A percentile compares a stretch with the other conserved stretches of the same genome.
These are phyloP conservation scores for Ascochyta fabae DNA, from an alignment of 2,329 filamentous ascomycete genomes.

Conservation along the genomic window DNA sequence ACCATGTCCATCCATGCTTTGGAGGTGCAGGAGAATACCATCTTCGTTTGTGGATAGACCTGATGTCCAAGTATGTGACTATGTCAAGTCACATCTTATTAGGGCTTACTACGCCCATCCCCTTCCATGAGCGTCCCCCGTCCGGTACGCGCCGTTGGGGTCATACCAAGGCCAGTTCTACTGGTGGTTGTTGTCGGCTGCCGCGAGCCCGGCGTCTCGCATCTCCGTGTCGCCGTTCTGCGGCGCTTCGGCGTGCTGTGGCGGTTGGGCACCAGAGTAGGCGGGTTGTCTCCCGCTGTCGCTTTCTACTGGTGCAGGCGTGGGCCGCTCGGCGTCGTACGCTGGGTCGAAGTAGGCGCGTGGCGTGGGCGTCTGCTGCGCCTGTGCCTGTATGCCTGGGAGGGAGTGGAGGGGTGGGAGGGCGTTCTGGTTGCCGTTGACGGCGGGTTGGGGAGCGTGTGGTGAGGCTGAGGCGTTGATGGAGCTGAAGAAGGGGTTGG, in stretches of 20 bases:
- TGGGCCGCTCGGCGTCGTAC: conserved; percentile 39
- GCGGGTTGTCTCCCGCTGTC: conserved; percentile 37
- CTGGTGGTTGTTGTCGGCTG: conserved; percentile 42
- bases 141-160: not conserved
- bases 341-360: conserved; percentile 42
- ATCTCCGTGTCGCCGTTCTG: conserved; percentile 52
- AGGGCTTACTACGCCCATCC: not conserved
- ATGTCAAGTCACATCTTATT: not conserved
- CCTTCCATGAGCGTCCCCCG: not conserved
- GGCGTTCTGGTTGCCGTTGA: conserved; percentile 38
- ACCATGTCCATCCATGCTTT: no score
- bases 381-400: conserved; percentile 32
- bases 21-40: no score
- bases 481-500: conserved; percentile 41
- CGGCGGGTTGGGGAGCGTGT: conserved; percentile 26
- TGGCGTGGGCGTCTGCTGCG: conserved; percentile 27
- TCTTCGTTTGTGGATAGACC: not conserved
- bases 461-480: conserved; percentile 33
- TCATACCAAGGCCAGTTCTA: conserved; percentile 22
- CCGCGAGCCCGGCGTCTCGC: conserved; percentile 49
- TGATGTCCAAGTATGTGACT: not conserved
- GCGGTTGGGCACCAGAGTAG: conserved; percentile 36
- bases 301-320: conserved; percentile 25
- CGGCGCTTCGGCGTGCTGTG: conserved; percentile 28
- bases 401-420: conserved; percentile 37